These are phyloP conservation scores for Aureobasidium melanogenum DNA, from an alignment of 2,329 filamentous ascomycete species.

Conservation along the genomic window DNA sequence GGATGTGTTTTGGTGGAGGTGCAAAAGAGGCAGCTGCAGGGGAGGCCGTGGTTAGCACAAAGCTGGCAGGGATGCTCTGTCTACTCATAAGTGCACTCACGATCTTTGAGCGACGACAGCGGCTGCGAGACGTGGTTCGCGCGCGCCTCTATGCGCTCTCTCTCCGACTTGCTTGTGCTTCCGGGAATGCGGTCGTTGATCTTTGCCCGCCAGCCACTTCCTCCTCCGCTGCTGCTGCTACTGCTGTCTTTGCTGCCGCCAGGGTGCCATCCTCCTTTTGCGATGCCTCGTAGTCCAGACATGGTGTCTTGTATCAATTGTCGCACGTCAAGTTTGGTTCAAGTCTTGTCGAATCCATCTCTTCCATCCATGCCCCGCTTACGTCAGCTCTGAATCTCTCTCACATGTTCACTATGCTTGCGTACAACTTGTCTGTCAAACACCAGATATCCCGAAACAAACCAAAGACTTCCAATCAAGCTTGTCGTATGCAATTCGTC, in stretches of 20 bases:
- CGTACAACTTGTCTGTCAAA: background rate
- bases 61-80: background rate
- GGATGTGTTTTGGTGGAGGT: slow-evolving; percentile 64
- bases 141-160: slow-evolving; percentile 29
- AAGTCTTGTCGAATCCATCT: background rate
- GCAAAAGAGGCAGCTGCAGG: slow-evolving; percentile 59
- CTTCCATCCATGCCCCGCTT: background rate
- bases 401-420: no score
- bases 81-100: slow-evolving; percentile 13
- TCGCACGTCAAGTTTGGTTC: background rate
- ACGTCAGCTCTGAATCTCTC: background rate
- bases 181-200: slow-evolving; percentile 43
- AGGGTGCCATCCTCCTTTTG: slow-evolving; percentile 43
- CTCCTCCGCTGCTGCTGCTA: slow-evolving; percentile 21
- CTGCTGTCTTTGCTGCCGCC: slow-evolving; percentile 27
- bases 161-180: slow-evolving; percentile 41
- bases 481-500: background rate
- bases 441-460: background rate
- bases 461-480: background rate
- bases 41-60: no score
- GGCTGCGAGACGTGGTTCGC: slow-evolving; percentile 51
- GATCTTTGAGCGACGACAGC: slow-evolving; percentile 64
- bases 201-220: slow-evolving; percentile 13
- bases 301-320: background rate
- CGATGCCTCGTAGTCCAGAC: slow-evolving; percentile 19